phyloP scores from a whole-genome alignment of 257 asterid species.

The Perilla frutescens region DNA sequence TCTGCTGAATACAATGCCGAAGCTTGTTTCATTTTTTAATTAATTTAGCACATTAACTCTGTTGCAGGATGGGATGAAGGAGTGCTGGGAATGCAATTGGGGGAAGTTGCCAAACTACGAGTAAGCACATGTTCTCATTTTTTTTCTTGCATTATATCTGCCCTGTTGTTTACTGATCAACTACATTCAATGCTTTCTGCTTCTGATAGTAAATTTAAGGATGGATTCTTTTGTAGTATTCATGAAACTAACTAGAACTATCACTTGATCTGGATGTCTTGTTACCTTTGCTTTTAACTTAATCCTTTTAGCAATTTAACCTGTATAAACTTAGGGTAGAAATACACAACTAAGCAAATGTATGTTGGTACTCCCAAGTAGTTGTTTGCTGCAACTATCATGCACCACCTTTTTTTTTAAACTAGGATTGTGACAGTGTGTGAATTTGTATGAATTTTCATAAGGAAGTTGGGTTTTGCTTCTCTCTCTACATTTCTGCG shows the following conservation, averaged over 20 bases:
- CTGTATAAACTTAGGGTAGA: not conserved
- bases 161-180: not conserved
- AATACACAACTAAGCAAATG: not conserved
- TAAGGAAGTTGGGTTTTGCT: not conserved
- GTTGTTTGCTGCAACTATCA: not conserved
- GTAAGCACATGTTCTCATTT: slow-evolving; percentile 40
- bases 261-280: not conserved
- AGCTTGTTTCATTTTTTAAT: not conserved
- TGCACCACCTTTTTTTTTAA: not conserved
- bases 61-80: slow-evolving; percentile 99
- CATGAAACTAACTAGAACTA: not conserved
- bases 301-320: not conserved
- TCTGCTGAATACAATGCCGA: not conserved
- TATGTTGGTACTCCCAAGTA: not conserved
- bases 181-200: slow-evolving; percentile 2
- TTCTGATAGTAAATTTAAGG: not conserved
- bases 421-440: not conserved
- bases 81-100: slow-evolving; percentile 92
- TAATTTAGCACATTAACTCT: slow-evolving; percentile 3
- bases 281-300: not conserved
- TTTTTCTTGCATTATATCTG: slow-evolving; percentile 5
- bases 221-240: not conserved
- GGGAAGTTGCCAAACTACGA: slow-evolving; percentile 85
- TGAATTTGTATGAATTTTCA: not conserved
- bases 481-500: not conserved